phyloP scores from a whole-genome alignment of 139 green algal species.

The Chlamydomonas asymmetrica region DNA sequence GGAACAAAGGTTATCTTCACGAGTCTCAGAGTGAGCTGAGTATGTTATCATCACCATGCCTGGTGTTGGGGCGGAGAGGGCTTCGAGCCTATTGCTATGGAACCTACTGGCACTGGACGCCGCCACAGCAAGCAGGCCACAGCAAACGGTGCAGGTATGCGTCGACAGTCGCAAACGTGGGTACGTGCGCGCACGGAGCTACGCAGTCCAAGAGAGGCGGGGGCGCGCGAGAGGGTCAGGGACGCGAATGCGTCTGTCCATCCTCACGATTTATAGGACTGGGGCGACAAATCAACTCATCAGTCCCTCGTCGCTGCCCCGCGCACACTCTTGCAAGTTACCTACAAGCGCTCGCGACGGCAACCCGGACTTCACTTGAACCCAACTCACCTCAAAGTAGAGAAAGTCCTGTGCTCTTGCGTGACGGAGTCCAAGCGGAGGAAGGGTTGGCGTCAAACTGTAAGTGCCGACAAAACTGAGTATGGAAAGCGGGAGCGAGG shows the following conservation, averaged over 20 bases:
- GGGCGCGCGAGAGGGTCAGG: constrained; percentile 26
- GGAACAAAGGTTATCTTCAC: constrained; percentile 48
- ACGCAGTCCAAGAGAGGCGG: background rate
- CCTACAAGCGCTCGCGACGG: background rate
- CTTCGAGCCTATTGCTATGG: no score
- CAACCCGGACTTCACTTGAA: background rate
- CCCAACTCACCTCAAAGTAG: no score
- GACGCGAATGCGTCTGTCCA: constrained; percentile 54
- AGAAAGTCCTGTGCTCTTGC: no score
- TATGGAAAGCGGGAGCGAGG: no score
- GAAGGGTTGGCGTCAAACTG: background rate
- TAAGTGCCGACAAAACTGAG: no score
- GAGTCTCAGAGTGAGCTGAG: constrained; percentile 59
- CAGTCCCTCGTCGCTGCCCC: constrained; percentile 11
- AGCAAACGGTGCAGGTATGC: background rate
- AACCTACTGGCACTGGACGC: no score
- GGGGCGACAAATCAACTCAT: constrained; percentile 63
- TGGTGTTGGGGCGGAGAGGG: background rate
- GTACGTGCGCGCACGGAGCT: background rate
- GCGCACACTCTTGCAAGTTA: background rate
- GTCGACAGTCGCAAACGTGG: background rate
- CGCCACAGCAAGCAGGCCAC: no score
- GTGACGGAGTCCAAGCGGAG: background rate
- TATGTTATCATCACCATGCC: constrained; percentile 52
- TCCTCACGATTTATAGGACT: constrained; percentile 73